Evolutionary conservation across 2,329 filamentous ascomycete genomes (phyloP), one percentile per base, ranked within the genome.

Genomic region (Thelonectria discophora): DNA sequence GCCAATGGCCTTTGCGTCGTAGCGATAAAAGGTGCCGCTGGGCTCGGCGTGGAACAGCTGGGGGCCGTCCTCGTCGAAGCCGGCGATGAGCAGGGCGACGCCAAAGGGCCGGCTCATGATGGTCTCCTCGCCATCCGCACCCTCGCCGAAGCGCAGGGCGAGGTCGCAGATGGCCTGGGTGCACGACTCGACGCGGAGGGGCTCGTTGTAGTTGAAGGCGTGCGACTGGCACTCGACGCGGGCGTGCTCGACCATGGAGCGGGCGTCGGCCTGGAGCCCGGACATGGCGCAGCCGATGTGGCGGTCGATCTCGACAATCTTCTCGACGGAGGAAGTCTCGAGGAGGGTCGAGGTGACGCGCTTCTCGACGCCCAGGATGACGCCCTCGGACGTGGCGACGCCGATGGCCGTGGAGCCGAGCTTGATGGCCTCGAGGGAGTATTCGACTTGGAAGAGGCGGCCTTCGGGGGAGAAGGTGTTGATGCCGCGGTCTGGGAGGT

Each of bases 391-490:
- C 50, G 95, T 99, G 73, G 95, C 93, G 70, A 99, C 94, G 73
- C 95, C 95, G 82, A 99, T 99, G 76, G 95, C 95, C 72, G 95
- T 99, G 74, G 92, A 97, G 72, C 95, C 95, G 71, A 98, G 92
- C 86, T 99, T 99, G 88, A 99, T 99, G 81, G 95, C 95, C 85
- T 99, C 95, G 79, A 99, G 91, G 63, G 95, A 98, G 88, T 99
- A 99, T 90, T 99, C 95, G 84, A 99, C 95, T 85, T 99, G 95
- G 88, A 99, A 99, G 80, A 99, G 92, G 81, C 95, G 95, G 76
- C 95, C 95, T 87, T 99, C 95, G 64, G 95, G 95, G 73, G 95
- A 99, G 88, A 99, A 99, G 87, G 95, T 99, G 87, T 97, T 98
- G 88, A 98, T 97, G 76, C 94, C 94, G 81, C 94, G 93, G 85